Conservation (phyloP, 768 basidiomycete species). For the Roridomyces roridus region DNA sequence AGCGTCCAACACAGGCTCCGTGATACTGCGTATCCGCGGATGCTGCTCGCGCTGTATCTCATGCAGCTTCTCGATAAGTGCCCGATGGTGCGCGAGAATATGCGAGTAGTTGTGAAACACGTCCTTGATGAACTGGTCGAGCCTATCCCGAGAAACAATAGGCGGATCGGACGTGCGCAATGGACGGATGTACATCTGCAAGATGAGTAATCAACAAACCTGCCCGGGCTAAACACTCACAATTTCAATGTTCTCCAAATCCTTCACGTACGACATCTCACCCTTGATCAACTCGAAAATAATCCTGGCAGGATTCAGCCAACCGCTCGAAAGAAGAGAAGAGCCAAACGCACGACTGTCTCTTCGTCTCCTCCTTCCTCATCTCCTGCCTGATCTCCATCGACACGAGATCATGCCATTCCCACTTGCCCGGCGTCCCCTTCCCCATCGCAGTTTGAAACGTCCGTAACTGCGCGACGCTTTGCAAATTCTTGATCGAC, state of each 20-base stretch:
- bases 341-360: constrained; percentile 74
- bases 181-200: constrained; percentile 82
- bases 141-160: constrained; percentile 71
- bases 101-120: constrained; percentile 90
- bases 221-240: constrained; percentile 41
- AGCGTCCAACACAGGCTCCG: constrained; percentile 85
- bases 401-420: constrained; percentile 89
- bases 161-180: constrained; percentile 76
- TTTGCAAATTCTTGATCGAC: constrained; percentile 83
- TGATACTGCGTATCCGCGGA: constrained; percentile 78
- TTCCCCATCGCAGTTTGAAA: constrained; percentile 92
- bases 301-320: constrained; percentile 52
- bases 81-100: constrained; percentile 74
- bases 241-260: constrained; percentile 83
- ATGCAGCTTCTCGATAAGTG: constrained; percentile 80
- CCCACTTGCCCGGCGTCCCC: constrained; percentile 80
- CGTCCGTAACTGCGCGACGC: constrained; percentile 81
- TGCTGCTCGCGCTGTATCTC: constrained; percentile 90
- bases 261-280: constrained; percentile 94
- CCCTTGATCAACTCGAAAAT: constrained; percentile 96
- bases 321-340: not conserved
- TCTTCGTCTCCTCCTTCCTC: constrained; percentile 77
- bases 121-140: constrained; percentile 82
- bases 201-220: constrained; percentile 7
- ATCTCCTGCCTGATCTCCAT: constrained; percentile 66